Evolutionary conservation across 2,329 filamentous ascomycete genomes (phyloP).

Genomic region (Lasiodiplodia hormozganensis): DNA sequence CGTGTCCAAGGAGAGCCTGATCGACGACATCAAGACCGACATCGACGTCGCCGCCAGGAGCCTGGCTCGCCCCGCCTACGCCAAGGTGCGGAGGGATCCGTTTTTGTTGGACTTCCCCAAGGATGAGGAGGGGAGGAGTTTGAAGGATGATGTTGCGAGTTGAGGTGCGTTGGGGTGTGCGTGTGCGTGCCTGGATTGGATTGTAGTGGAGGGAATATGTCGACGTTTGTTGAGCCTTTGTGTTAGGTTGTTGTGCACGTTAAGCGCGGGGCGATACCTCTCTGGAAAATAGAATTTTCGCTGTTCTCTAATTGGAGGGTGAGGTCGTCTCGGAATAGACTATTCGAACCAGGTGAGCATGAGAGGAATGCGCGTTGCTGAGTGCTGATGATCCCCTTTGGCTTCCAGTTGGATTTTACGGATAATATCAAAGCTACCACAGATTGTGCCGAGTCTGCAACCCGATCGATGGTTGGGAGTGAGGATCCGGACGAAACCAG

Average conservation of each 20-base stretch:
- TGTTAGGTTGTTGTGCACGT: too few species aligned
- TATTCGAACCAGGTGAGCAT: too few species aligned
- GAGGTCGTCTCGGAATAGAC: too few species aligned
- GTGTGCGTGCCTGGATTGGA: background rate
- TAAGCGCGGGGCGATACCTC: too few species aligned
- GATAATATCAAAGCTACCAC: background rate
- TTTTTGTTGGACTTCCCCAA: slow-evolving; percentile 38
- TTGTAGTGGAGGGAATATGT: background rate
- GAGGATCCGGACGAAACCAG: background rate
- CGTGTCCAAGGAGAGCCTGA: slow-evolving; percentile 78
- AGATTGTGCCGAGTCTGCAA: background rate
- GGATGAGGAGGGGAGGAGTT: slow-evolving; percentile 16
- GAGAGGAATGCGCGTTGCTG: too few species aligned
- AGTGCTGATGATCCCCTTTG: too few species aligned
- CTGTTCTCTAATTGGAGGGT: too few species aligned
- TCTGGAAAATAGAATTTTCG: too few species aligned
- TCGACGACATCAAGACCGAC: slow-evolving; percentile 88
- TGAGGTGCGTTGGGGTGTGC: background rate
- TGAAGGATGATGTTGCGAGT: slow-evolving; percentile 15
- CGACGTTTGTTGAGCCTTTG: too few species aligned
- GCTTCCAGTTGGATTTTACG: background rate
- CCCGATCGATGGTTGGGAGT: background rate
- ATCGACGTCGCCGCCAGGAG: slow-evolving; percentile 81
- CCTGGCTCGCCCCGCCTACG: slow-evolving; percentile 70
- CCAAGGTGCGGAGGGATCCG: slow-evolving; percentile 55